Base-by-base conservation (phyloP, 208 protist genomes). In the Porcisia hertigi region DNA sequence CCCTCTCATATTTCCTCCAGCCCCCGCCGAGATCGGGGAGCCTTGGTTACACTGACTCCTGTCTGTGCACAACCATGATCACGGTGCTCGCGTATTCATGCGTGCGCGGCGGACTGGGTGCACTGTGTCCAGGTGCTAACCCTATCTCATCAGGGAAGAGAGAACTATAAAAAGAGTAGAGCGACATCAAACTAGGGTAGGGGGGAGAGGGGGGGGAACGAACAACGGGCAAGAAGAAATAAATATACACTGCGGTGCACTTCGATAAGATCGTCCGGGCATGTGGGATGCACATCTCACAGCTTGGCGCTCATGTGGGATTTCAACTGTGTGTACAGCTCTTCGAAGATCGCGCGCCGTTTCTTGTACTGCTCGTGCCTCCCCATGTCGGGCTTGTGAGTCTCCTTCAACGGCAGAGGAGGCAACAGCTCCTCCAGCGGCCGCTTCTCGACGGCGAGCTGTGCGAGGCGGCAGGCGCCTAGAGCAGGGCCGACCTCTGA, bases 401-500 rank as follows among this genome's bases (percentile, higher is more conserved):
- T 83, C 72, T 89, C 77, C 76, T 91, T 90, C 69, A 93, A 72
- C 45, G 76, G 77, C 20, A 92, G 77, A 8, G 76, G 82, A 14
- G 82, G 82, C 53, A 95, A 71, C 64, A 93, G 69, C 71, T 89
- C 82, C 74, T 82, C 79, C n/a, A 93, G 60, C 5, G 85, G 79
- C 2, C 81, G 77, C 63, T 84, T 83, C 66, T 95, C 87, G 18
- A 92, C 75, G 30, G 87, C 86, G 25, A 93, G 82, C 81, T 92
- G 91, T 9, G 91, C 88, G 30, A 95, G 82, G 45, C 89, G 83
- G 71, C 87, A 90, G 41, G 87, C 87, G 25, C 88, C 89, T 4
- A 93, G 84, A 3, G 88, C 85, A 8, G 88, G 86, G 60, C 87
- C 91, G 20, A 93, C 84, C 71, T 93, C 88, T 1, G 87, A 77